A percentile compares a stretch with the other conserved stretches of the same genome.
Evolutionary conservation across 2,329 filamentous ascomycete genomes (phyloP).

Genomic region (Ophiostoma ulmi): DNA sequence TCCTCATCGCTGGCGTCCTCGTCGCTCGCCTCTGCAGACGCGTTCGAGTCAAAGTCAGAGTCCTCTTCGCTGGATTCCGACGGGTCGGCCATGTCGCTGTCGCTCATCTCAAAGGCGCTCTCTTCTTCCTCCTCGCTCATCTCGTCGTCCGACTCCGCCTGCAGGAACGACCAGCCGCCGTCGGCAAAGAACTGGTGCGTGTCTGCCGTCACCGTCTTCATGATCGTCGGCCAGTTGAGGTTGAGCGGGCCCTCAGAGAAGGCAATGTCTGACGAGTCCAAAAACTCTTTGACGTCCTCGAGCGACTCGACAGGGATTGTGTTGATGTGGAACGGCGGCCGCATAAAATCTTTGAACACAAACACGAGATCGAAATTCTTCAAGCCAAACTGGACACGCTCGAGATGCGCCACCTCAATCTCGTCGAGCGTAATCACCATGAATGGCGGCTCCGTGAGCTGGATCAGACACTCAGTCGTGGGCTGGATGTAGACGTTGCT

Average conservation of each 20-base stretch:
- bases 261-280: constrained; percentile 91
- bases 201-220: constrained; percentile 96
- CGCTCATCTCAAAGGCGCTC: constrained; percentile 84
- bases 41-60: constrained; percentile 89
- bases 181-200: constrained; percentile 93
- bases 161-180: constrained; percentile 91
- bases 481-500: constrained; percentile 95
- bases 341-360: constrained; percentile 93
- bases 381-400: constrained; percentile 91
- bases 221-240: constrained; percentile 97
- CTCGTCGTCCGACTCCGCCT: constrained; percentile 81
- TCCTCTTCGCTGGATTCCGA: constrained; percentile 75
- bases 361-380: constrained; percentile 99
- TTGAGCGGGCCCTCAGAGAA: constrained; percentile 94
- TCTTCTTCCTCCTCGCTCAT: constrained; percentile 78
- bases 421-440: constrained; percentile 92
- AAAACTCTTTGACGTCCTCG: constrained; percentile 94
- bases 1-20: constrained; percentile 71
- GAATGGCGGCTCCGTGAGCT: constrained; percentile 94
- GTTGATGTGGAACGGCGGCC: constrained; percentile 90
- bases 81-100: constrained; percentile 77
- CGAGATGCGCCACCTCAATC: constrained; percentile 91
- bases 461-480: constrained; percentile 93
- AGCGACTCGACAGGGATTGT: constrained; percentile 94
- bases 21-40: constrained; percentile 73